These are phyloP conservation scores for Sanghuangporus weigelae DNA, from an alignment of 1,284 basidiomycete species.

Conservation along the genomic window DNA sequence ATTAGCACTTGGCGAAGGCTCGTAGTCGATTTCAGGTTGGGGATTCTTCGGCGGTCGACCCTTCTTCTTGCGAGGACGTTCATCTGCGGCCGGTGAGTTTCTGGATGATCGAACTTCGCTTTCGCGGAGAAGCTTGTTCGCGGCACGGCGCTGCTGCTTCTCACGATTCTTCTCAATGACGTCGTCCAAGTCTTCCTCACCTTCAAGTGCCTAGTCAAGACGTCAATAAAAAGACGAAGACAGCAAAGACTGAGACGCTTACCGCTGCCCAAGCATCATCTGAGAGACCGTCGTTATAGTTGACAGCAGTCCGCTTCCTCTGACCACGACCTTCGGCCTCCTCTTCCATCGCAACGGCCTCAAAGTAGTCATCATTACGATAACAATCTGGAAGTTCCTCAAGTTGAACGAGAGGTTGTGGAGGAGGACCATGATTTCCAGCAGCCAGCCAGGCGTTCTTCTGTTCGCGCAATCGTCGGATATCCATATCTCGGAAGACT, in stretches of 20 bases:
- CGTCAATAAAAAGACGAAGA: neutral
- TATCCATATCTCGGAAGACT: constrained; percentile 84
- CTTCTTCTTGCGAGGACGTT: constrained; percentile 61
- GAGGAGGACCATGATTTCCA: constrained; percentile 78
- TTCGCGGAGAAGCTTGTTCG: constrained; percentile 49
- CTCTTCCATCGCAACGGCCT: constrained; percentile 61
- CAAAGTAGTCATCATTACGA: constrained; percentile 78
- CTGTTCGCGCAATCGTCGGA: constrained; percentile 72
- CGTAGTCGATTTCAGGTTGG: constrained; percentile 40
- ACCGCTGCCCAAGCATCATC: constrained; percentile 93
- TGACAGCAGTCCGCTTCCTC: constrained; percentile 78
- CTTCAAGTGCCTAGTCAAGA: constrained; percentile 65
- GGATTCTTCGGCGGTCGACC: constrained; percentile 51
- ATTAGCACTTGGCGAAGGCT: constrained; percentile 36
- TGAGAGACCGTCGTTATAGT: constrained; percentile 91
- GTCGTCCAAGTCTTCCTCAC: constrained; percentile 83
- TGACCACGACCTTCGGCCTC: constrained; percentile 79
- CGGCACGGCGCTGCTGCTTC: constrained; percentile 54
- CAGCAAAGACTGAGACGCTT: constrained; percentile 21
- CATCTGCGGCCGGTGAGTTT: constrained; percentile 59
- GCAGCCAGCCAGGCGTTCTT: constrained; percentile 67
- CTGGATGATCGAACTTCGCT: constrained; percentile 42
- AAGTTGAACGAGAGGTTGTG: constrained; percentile 77
- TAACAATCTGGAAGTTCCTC: constrained; percentile 94
- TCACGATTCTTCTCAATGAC: constrained; percentile 57